Evolutionary conservation across 805 yeast genomes (phyloP).

Genomic region (Candida verbasci): DNA sequence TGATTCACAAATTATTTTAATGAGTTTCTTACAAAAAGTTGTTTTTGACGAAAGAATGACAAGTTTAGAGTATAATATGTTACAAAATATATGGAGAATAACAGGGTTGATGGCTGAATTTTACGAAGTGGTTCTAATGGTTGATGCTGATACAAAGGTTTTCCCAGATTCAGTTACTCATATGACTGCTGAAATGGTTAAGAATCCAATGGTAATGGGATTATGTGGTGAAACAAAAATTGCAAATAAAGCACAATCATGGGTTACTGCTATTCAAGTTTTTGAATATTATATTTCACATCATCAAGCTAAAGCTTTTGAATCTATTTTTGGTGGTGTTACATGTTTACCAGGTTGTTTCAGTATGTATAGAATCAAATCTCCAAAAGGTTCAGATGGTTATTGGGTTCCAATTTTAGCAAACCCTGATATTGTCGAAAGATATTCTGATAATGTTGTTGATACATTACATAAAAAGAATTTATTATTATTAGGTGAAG

Average conservation of each 20-base stretch:
- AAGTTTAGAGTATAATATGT: slow-evolving; percentile 74
- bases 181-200: slow-evolving; percentile 86
- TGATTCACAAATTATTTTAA: slow-evolving; percentile 85
- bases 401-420: slow-evolving; percentile 93
- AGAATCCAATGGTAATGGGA: slow-evolving; percentile 85
- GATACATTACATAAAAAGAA: slow-evolving; percentile 85
- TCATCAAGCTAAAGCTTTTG: slow-evolving; percentile 92
- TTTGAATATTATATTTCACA: slow-evolving; percentile 91
- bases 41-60: slow-evolving; percentile 95
- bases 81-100: slow-evolving; percentile 70
- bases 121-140: slow-evolving; percentile 84
- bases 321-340: slow-evolving; percentile 91
- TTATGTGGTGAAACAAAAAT: slow-evolving; percentile 93
- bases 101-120: slow-evolving; percentile 82
- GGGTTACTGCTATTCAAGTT: slow-evolving; percentile 93
- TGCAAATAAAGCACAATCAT: slow-evolving; percentile 72
- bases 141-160: slow-evolving; percentile 90
- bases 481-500: slow-evolving; percentile 82
- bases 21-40: slow-evolving; percentile 84
- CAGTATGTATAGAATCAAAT: slow-evolving; percentile 84
- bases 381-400: slow-evolving; percentile 68
- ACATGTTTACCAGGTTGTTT: slow-evolving; percentile 96
- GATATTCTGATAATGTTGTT: slow-evolving; percentile 82
- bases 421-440: slow-evolving; percentile 89
- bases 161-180: slow-evolving; percentile 85